Percentiles rank a stretch among this genome's conserved stretches.
Conservation (phyloP, 2,329 filamentous ascomycete species). For the Fusarium subtropicale region DNA sequence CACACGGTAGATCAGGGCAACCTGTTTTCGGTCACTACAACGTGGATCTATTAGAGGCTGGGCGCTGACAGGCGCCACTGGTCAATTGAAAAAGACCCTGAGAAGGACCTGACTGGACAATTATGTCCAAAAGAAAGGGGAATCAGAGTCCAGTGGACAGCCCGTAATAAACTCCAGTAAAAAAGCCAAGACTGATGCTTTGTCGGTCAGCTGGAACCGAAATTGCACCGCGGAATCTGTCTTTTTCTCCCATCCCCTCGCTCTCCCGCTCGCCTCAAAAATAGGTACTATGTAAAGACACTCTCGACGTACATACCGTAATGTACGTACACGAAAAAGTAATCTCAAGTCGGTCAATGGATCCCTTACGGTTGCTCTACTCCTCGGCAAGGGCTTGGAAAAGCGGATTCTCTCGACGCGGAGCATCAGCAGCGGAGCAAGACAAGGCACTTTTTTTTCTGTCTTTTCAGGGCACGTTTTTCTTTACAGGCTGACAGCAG, state of each 20-base stretch:
- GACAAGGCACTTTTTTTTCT: slow-evolving; percentile 3
- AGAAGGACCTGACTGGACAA: slow-evolving; percentile 18
- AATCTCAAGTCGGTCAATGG: slow-evolving; percentile 30
- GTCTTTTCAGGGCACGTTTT: slow-evolving; percentile 15
- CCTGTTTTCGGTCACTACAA: slow-evolving; percentile 30
- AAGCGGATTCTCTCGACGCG: slow-evolving; percentile 32
- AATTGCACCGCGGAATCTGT: slow-evolving; percentile 39
- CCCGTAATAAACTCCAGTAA: neutral
- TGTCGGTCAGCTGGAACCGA: slow-evolving; percentile 37
- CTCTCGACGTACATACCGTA: slow-evolving; percentile 6
- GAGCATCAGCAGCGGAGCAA: slow-evolving; percentile 34
- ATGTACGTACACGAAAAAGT: neutral
- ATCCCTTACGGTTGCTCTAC: slow-evolving; percentile 33
- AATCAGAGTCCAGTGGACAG: neutral
- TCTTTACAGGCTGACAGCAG: neutral
- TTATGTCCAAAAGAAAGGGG: slow-evolving; percentile 1
- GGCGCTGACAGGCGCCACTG: slow-evolving; percentile 40
- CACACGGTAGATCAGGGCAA: slow-evolving; percentile 33
- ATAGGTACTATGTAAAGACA: neutral
- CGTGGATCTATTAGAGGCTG: slow-evolving; percentile 38
- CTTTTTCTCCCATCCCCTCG: neutral
- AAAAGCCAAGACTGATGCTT: neutral
- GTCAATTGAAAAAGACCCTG: slow-evolving; percentile 29
- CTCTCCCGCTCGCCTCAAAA: slow-evolving; percentile 18
- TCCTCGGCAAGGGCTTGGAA: slow-evolving; percentile 16